These are phyloP conservation scores for Acacia crassicarpa DNA, from an alignment of 306 rosid species.

Conservation along the genomic window DNA sequence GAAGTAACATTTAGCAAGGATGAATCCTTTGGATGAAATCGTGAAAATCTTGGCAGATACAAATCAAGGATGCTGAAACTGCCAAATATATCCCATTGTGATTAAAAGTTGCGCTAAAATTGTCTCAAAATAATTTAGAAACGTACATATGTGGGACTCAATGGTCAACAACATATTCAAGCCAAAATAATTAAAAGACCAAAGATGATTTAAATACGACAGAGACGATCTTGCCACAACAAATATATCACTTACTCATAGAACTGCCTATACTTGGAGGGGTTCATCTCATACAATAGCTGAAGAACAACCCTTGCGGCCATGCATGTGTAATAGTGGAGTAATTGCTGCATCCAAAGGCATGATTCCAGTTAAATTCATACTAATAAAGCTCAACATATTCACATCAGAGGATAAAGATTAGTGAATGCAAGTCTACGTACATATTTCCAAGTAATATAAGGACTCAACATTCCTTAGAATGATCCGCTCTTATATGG, in stretches of 20 bases:
- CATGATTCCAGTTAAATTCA: conserved; percentile 33
- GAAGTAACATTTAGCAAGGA: conserved; percentile 5
- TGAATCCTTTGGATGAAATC: not conserved
- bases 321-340: conserved; percentile 88
- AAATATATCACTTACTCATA: conserved; percentile 67
- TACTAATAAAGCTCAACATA: not conserved
- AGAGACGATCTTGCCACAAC: conserved; percentile 4
- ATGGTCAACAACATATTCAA: conserved; percentile 7
- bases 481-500: conserved; percentile 13
- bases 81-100: not conserved
- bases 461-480: not conserved
- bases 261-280: conserved; percentile 81
- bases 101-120: not conserved
- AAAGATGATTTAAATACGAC: not conserved
- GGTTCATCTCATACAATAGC: conserved; percentile 95
- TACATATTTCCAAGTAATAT: not conserved
- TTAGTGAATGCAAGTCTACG: not conserved
- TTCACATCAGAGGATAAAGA: not conserved
- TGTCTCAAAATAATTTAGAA: conserved; percentile 1
- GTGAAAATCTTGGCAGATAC: not conserved
- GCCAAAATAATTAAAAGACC: not conserved
- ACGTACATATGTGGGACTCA: not conserved
- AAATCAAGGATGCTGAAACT: not conserved
- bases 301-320: conserved; percentile 93
- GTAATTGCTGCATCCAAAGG: conserved; percentile 71